phyloP scores from a whole-genome alignment of 2,329 filamentous ascomycete genomes.

The Venturiaceae sp. region DNA sequence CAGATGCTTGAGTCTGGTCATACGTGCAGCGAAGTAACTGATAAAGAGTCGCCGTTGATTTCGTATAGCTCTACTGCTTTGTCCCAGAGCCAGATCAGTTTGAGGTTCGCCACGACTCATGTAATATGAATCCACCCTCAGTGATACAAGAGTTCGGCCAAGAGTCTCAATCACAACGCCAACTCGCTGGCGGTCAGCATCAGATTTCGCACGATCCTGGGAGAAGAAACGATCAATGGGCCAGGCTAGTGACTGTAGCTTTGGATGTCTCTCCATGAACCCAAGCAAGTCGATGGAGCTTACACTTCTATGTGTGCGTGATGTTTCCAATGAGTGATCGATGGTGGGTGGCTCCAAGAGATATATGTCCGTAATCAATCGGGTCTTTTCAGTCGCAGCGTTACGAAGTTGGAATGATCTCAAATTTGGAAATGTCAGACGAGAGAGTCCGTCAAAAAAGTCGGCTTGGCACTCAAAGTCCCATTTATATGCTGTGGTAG shows the following conservation, averaged over 20 bases:
- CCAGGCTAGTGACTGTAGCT: conserved; percentile 35
- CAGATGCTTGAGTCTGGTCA: conserved; percentile 31
- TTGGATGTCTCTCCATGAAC: conserved; percentile 34
- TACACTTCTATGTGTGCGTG: neutral
- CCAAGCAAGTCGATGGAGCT: conserved; percentile 21
- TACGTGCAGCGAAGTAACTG: conserved; percentile 28
- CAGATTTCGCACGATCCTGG: conserved; percentile 17
- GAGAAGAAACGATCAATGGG: conserved; percentile 36
- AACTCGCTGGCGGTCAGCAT: conserved; percentile 12
- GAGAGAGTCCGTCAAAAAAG: conserved; percentile 20
- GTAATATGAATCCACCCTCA: conserved; percentile 31
- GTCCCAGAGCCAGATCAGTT: conserved; percentile 16
- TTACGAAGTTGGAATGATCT: conserved; percentile 37
- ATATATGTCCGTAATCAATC: conserved; percentile 25
- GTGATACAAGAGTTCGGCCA: conserved; percentile 26
- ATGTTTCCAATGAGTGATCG: neutral
- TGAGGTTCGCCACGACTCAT: conserved; percentile 18
- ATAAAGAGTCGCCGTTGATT: conserved; percentile 28
- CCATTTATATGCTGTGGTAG: conserved; percentile 9
- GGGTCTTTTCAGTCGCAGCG: conserved; percentile 26
- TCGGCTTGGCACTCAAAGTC: conserved; percentile 1
- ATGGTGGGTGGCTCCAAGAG: conserved; percentile 18
- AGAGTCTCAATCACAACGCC: conserved; percentile 27
- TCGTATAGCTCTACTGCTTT: neutral
- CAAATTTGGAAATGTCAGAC: conserved; percentile 31